Evolutionary conservation across 306 rosid species (phyloP), one percentile per base, ranked within the genome.

Genomic region (Pachyrhizus erosus): DNA sequence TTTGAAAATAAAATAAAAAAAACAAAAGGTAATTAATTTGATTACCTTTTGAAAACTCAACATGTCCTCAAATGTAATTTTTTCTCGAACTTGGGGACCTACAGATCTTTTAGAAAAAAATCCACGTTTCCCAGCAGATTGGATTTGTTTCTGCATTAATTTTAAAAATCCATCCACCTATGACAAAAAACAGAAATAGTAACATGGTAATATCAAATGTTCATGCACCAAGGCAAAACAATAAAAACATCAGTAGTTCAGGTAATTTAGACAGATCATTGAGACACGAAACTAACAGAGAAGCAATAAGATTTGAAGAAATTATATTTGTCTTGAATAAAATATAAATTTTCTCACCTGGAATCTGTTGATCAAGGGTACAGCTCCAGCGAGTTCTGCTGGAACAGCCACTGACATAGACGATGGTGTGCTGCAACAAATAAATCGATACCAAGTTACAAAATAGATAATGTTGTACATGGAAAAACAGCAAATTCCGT

Each of bases 141-240:
- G 98, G 73, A 96, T 96, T 80, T 96, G 99, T 78, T 93, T 96
- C 79, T 93, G 98, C 99, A 96, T 93, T 69, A 86, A 62, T 83
- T 91, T 96, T 57, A 96, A 74, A 83, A 96, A 96, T 31, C 91
- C 97, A n/a, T 96, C 99, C 70, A 93, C 98, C 99, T 96, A 12
- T 49, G 42, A 77, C 77, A 81, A 72, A 82, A 46, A 71, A 62
- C 12, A 68, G 17, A 23, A 46, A 74, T 21, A 64, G 24, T 68
- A 70, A 62, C 57, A 54, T 24, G 46, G 54, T 51, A 49, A 60
- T 29, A 62, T 61, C 70, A 84, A 69, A 52, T 52, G 64, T 23
- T 20, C 42, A 83, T 48, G 21, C 37, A 27, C 68, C 26, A 79
- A 66, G 55, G 69, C 66, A 51, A 76, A 39, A 23, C 67, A 84